These are phyloP conservation scores for Globisporangium uncinulatum DNA, from an alignment of 352 stramenopile species.

Conservation along the genomic window DNA sequence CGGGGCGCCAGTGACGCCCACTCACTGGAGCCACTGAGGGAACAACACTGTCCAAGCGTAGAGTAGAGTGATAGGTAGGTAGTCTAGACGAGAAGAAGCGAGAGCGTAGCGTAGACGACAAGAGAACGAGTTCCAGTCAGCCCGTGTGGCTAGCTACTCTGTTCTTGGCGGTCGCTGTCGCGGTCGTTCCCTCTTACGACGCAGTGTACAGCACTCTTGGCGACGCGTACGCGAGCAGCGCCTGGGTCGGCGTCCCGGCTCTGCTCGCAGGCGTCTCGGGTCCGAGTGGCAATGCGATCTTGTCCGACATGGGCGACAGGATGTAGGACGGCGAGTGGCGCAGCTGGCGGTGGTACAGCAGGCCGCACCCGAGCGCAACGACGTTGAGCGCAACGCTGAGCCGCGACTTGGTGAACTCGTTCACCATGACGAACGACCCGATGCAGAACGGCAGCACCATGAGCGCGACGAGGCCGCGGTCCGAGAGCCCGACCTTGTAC, in stretches of 20 bases:
- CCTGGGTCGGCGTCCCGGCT: slow-evolving; percentile 3
- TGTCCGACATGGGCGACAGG: slow-evolving; percentile 19
- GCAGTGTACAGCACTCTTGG: slow-evolving; percentile 1
- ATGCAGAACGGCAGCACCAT: slow-evolving; percentile 50
- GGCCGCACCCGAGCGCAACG: slow-evolving; percentile 37
- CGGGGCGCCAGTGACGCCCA: background rate
- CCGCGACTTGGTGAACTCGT: slow-evolving; percentile 58
- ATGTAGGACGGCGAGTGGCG: slow-evolving; percentile 29
- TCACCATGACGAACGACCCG: slow-evolving; percentile 56
- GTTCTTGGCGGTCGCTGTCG: too few species aligned
- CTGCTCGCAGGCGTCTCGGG: background rate
- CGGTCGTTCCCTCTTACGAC: background rate
- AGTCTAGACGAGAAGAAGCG: too few species aligned
- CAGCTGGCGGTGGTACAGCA: slow-evolving; percentile 54
- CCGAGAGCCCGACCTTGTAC: slow-evolving; percentile 70
- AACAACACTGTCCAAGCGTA: too few species aligned
- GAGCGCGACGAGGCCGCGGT: slow-evolving; percentile 36
- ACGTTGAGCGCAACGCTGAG: slow-evolving; percentile 49
- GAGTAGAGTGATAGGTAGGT: too few species aligned
- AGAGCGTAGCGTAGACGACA: too few species aligned
- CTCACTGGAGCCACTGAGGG: too few species aligned
- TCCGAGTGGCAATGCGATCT: slow-evolving; percentile 16
- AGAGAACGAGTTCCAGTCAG: too few species aligned
- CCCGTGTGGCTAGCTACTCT: too few species aligned
- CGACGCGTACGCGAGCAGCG: slow-evolving; percentile 6